Base-by-base conservation (phyloP, 768 basidiomycete species). In the Russula olivacea region DNA sequence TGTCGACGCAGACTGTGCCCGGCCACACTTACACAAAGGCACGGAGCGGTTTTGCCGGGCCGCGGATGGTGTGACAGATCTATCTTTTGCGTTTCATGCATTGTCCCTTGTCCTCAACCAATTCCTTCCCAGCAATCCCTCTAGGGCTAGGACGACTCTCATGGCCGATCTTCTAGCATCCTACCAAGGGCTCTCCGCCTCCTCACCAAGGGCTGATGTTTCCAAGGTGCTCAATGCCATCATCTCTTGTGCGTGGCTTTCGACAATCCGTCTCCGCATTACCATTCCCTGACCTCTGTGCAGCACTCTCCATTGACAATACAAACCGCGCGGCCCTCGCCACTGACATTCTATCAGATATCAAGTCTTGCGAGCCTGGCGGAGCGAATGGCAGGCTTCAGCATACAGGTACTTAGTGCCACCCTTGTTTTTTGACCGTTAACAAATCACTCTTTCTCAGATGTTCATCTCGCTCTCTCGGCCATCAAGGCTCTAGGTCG, bases 401-500 rank as follows among this genome's bases (percentile, higher is more conserved):
- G 38, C 54, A 56, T 55, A 55, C 61, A 41, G 61, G 59, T 60
- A 30, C 41, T n/a, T 65, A 48, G 55, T 32, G 47, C 28, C 32
- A 49, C 28, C 59, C 57, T 23, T 34, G 3, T 11, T 54, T 38
- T 32, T 58, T 28, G 41, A 23, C 7, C 50, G n/a, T 51, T 43
- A 30, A 38, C 53, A 14, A 40, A 15, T 34, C 32, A 11, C 57
- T 21, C 19, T 17, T 51, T 58, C n/a, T 14, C 70, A 93, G 91
- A 92, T 71, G 81, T 83, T 34, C 76, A 82, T 3, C 80, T 77
- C 38, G 91, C 89, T 17, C 76, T 94, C 2, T 74, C 83, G 50
- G 83, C 88, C 0, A 71, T 94, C 61, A 93, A 93, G 73, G 82
- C 81, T 9, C 80, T 94, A 3, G 91, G 87, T 15, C 86, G 85